Conservation (phyloP, 352 stramenopile genomes). For the Stramenopiles sp. region DNA sequence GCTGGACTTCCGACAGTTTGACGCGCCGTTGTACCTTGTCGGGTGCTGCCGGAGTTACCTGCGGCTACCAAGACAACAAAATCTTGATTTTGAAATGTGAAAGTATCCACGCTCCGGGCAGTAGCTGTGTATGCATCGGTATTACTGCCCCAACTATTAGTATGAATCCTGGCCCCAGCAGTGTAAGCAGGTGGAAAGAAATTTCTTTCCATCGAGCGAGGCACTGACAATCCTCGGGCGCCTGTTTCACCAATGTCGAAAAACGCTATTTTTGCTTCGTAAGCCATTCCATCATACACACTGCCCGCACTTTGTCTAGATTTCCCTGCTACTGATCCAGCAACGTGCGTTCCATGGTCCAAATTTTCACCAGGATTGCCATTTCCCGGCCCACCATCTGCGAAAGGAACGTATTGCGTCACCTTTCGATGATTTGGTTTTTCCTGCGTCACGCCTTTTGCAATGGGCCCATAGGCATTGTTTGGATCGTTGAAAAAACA, state of each 20-base stretch:
- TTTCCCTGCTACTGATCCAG: constrained; percentile 45
- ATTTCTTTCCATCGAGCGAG: constrained; percentile 33
- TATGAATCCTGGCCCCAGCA: constrained; percentile 25
- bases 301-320: constrained; percentile 26
- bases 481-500: too few species aligned
- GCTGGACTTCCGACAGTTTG: constrained; percentile 39
- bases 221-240: constrained; percentile 18
- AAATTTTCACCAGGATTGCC: not conserved
- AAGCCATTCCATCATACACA: constrained; percentile 38
- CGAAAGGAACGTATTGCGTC: too few species aligned
- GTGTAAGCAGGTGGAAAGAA: constrained; percentile 26
- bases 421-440: too few species aligned
- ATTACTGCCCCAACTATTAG: constrained; percentile 28
- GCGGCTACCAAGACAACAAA: constrained; percentile 57
- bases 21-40: constrained; percentile 23
- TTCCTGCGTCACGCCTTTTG: too few species aligned
- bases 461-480: too few species aligned
- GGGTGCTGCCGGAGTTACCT: constrained; percentile 59
- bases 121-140: not conserved
- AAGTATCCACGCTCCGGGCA: constrained; percentile 40
- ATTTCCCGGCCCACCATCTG: too few species aligned
- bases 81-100: constrained; percentile 54
- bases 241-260: constrained; percentile 56
- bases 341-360: constrained; percentile 64
- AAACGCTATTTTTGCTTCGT: constrained; percentile 51